Base-by-base conservation (phyloP, 306 rosid genomes). In the Cyclanthera cordifolia region DNA sequence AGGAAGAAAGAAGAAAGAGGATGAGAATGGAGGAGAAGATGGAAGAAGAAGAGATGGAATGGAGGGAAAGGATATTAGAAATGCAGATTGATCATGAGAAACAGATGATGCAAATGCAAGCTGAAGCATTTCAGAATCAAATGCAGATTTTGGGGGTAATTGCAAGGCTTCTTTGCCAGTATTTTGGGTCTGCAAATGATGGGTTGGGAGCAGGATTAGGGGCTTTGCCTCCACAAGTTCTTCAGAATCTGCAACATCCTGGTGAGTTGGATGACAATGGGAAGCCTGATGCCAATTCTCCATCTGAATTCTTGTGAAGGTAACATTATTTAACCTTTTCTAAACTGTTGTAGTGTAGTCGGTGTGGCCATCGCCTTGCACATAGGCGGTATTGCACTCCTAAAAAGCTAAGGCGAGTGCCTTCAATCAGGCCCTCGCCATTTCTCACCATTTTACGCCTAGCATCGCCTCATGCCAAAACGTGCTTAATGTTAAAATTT, bases 51-150 rank as follows among this genome's bases (percentile, higher is more conserved):
- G 90, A 84, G 82, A 85, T 89, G 90, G 93, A 92, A 50, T 92
- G 98, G 98, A 82, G 89, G 81, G 89, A 85, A 77, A 84, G 88
- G 77, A 84, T 89, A 88, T 71, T 86, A 63, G 85, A 79, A 0
- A 74, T 92, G 96, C 98, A 89, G 81, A 79, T 92, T 53, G 92
- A 89, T 24, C 96, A 92, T 24, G 97, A 92, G 81, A 88, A 86
- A 74, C 95, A 88, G 63, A 85, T 85, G 90, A 85, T 85, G 95
- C 95, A 87, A 75, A 75, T 87, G 88, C 96, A 89, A n/a, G 89
- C 89, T 0, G 92, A 89, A 70, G 92, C 95, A 0, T 85, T 90
- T 73, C 96, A 92, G 79, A 87, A 84, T 58, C 96, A 92, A 76
- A 89, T 92, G 95, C 96, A 89, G 84, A 73, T 89, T 59, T 83